Conservation (phyloP, 108 stramenopile genomes). For the Skeletonema potamos region DNA sequence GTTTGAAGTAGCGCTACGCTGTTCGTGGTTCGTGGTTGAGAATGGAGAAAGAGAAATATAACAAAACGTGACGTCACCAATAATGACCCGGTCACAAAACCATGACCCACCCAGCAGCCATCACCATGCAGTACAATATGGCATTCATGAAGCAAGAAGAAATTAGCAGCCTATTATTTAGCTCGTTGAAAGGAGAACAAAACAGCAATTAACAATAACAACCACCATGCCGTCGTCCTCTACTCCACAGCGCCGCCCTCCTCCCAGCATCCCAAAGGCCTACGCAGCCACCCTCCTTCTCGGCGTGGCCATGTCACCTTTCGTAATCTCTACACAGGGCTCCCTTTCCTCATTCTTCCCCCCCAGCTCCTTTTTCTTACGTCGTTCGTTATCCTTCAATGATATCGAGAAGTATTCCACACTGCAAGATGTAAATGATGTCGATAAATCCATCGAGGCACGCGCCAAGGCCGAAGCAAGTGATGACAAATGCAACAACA, state of each 20-base stretch:
- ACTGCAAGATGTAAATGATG: conserved; percentile 4
- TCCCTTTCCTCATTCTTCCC: background rate
- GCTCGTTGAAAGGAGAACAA: no score
- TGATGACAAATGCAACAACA: conserved; percentile 8
- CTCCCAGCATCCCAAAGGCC: background rate
- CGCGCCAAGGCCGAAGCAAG: background rate
- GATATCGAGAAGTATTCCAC: background rate
- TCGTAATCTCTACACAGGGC: background rate
- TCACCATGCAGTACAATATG: no score
- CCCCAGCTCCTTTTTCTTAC: background rate
- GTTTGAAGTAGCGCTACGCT: no score
- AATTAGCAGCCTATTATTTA: no score
- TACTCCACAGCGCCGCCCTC: background rate
- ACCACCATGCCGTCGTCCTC: background rate
- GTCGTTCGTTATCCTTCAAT: conserved; percentile 6
- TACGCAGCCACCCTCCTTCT: background rate
- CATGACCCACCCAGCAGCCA: no score
- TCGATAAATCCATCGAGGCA: conserved; percentile 8
- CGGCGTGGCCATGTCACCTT: background rate
- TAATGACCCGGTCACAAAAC: no score
- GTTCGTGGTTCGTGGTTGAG: no score
- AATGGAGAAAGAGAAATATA: no score
- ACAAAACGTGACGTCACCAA: no score
- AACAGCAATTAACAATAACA: no score
- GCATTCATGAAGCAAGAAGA: no score